phyloP scores from a whole-genome alignment of 208 protist genomes.

The Wallacemonas sp. region DNA sequence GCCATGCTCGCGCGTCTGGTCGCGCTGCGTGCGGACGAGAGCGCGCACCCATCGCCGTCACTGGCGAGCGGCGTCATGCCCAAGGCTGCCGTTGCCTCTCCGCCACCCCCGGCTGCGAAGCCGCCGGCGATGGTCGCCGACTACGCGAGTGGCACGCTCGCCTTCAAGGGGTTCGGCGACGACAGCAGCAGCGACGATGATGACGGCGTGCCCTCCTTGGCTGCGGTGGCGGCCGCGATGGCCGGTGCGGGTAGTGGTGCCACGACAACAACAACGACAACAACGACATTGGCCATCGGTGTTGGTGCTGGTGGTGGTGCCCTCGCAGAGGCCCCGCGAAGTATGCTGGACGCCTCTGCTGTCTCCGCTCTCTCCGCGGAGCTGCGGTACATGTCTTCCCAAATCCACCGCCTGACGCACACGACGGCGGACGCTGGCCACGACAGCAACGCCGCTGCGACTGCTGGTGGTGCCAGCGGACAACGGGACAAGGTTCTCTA shows the following conservation, averaged over 20 bases:
- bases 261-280: neutral
- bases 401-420: neutral
- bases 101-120: neutral
- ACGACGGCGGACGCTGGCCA: neutral
- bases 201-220: conserved; percentile 21
- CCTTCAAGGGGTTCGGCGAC: conserved; percentile 63
- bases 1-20: conserved; percentile 33
- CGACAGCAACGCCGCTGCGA: too few relatives aligned
- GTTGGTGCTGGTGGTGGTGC: neutral
- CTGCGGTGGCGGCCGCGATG: conserved; percentile 6
- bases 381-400: conserved; percentile 12
- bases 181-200: conserved; percentile 55
- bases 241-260: neutral
- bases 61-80: too few relatives aligned
- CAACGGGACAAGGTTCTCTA: conserved; percentile 1
- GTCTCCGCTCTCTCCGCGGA: conserved; percentile 18
- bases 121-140: conserved; percentile 52
- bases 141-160: conserved; percentile 76
- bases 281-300: neutral
- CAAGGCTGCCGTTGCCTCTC: neutral
- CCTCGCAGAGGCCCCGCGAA: neutral
- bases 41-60: too few relatives aligned
- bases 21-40: conserved; percentile 9
- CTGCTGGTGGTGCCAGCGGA: too few relatives aligned
- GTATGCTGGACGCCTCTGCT: neutral